Percentiles rank a stretch among this genome's conserved stretches.
These are phyloP conservation scores for Canavalia gladiata DNA, from an alignment of 306 rosid genomes.

Conservation along the genomic window DNA sequence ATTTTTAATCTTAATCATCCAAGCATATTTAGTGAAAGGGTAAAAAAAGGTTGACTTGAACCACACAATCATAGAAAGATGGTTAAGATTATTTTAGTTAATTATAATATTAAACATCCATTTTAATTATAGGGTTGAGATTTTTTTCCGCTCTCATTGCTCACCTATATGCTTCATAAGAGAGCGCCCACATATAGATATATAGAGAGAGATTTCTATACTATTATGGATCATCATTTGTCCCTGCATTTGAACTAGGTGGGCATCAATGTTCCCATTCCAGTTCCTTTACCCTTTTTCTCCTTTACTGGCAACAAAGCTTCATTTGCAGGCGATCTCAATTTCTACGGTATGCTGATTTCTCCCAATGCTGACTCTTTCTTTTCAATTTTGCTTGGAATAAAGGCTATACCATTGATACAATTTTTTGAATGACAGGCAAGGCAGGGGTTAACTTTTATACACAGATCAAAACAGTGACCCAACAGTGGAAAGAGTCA, in stretches of 20 bases:
- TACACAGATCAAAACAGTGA: constrained; percentile 88
- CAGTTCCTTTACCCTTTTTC: constrained; percentile 95
- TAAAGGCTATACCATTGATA: constrained; percentile 1
- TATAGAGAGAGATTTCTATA: background rate
- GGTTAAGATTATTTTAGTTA: too few relatives aligned
- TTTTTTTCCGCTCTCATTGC: too few relatives aligned
- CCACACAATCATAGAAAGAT: too few relatives aligned
- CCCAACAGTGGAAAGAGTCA: constrained; percentile 93
- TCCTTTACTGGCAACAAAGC: constrained; percentile 93
- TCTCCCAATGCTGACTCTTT: constrained; percentile 4
- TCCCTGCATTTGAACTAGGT: constrained; percentile 63
- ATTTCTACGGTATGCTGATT: constrained; percentile 75
- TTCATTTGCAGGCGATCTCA: constrained; percentile 90
- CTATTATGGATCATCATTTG: constrained; percentile 22
- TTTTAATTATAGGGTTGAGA: too few relatives aligned
- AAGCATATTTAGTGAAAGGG: too few relatives aligned
- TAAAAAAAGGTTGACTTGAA: too few relatives aligned
- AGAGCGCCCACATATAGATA: too few relatives aligned
- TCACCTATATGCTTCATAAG: too few relatives aligned
- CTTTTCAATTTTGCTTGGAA: constrained; percentile 5
- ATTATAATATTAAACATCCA: too few relatives aligned
- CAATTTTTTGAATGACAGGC: constrained; percentile 59
- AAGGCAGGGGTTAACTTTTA: constrained; percentile 90
- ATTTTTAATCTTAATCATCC: too few relatives aligned
- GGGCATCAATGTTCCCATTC: constrained; percentile 94